Conservation (phyloP, 2,329 filamentous ascomycete species). For the Verticillium alfalfae region DNA sequence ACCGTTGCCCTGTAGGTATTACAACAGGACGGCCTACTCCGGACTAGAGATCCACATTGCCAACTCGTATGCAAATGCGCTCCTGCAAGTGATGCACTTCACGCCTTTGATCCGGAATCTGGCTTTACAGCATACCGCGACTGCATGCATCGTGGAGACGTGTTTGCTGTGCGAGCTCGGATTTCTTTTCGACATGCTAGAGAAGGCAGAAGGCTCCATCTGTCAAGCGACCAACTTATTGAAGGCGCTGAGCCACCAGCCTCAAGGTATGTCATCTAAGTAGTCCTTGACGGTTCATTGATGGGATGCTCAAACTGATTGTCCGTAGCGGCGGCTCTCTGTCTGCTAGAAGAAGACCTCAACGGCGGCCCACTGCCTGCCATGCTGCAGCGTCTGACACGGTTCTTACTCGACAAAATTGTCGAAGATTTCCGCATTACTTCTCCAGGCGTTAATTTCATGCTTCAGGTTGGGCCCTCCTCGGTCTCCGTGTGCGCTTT, state of each 20-base stretch:
- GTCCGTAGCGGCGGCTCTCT: conserved; percentile 58
- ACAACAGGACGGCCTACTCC: conserved; percentile 88
- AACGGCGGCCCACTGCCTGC: conserved; percentile 67
- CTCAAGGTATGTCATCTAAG: conserved; percentile 50
- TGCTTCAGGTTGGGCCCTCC: conserved; percentile 56
- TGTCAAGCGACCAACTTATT: conserved; percentile 95
- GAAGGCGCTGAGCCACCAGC: conserved; percentile 79
- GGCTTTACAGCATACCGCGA: conserved; percentile 82
- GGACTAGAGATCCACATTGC: conserved; percentile 94
- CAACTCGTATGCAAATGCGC: conserved; percentile 91
- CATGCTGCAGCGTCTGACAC: conserved; percentile 80
- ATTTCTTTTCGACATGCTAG: conserved; percentile 95
- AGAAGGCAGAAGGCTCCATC: conserved; percentile 89
- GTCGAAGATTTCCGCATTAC: conserved; percentile 70
- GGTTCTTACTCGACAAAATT: conserved; percentile 81
- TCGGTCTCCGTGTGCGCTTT: not conserved
- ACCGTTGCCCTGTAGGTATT: conserved; percentile 55
- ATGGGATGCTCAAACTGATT: conserved; percentile 12
- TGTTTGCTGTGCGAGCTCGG: conserved; percentile 93
- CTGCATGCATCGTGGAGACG: conserved; percentile 72
- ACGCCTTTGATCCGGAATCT: conserved; percentile 84
- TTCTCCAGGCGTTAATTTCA: conserved; percentile 51
- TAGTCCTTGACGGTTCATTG: no score
- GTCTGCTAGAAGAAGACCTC: conserved; percentile 78
- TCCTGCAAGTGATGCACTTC: conserved; percentile 88